Evolutionary conservation across 306 rosid species (phyloP).

Genomic region (Lathyrus oleraceus): DNA sequence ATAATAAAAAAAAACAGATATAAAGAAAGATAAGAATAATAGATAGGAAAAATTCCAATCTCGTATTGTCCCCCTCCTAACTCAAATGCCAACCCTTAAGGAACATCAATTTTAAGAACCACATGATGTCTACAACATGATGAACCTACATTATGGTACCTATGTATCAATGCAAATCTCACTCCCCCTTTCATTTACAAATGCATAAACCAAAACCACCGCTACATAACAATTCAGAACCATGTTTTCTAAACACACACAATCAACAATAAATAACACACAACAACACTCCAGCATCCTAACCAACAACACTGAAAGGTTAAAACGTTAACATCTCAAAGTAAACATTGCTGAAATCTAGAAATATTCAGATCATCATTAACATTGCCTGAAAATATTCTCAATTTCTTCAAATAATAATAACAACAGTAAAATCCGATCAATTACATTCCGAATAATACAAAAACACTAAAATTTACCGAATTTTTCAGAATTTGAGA

Average conservation of each 20-base stretch:
- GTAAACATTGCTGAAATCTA: background rate
- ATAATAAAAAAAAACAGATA: background rate
- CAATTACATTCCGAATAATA: background rate
- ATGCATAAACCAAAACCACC: background rate
- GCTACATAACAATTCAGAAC: background rate
- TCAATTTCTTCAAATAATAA: conserved; percentile 3
- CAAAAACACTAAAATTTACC: background rate
- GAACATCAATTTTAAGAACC: background rate
- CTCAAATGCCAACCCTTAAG: conserved; percentile 9
- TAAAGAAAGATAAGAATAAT: no score
- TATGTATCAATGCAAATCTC: background rate
- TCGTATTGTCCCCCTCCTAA: background rate
- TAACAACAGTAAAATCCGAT: background rate
- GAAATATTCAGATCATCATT: background rate
- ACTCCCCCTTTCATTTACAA: background rate
- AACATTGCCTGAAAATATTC: conserved; percentile 1
- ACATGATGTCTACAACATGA: background rate
- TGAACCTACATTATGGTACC: background rate
- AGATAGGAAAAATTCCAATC: background rate
- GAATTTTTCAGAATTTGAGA: background rate
- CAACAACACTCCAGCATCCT: conserved; percentile 2
- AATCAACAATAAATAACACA: background rate
- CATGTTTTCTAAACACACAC: background rate
- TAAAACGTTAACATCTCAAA: conserved; percentile 9
- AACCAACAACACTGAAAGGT: background rate